phyloP scores from a whole-genome alignment of 2,329 filamentous ascomycete genomes.

The Fusarium setosum region DNA sequence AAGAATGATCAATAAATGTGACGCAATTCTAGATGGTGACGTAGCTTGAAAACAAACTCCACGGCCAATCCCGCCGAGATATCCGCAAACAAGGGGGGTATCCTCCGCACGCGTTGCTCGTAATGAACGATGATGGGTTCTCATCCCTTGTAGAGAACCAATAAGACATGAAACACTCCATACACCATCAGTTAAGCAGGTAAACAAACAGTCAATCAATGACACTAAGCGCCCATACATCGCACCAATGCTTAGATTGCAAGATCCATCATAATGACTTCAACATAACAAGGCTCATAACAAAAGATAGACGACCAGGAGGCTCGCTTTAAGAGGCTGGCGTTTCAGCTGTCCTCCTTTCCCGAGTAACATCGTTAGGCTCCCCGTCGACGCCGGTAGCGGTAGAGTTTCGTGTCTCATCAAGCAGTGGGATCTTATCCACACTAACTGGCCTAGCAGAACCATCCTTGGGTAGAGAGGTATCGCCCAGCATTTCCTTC shows the following conservation, averaged over 20 bases:
- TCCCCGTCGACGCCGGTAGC: slow-evolving; percentile 58
- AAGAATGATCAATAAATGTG: background rate
- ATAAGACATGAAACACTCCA: background rate
- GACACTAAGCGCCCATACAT: background rate
- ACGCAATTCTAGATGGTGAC: background rate
- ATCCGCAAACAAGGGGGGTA: background rate
- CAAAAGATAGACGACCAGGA: background rate
- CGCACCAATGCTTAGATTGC: background rate
- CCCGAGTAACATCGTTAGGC: slow-evolving; percentile 58
- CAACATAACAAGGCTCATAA: background rate
- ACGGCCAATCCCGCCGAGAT: background rate
- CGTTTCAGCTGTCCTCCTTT: slow-evolving; percentile 54
- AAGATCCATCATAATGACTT: background rate
- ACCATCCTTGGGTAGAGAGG: slow-evolving; percentile 27
- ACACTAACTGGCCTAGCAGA: slow-evolving; percentile 49
- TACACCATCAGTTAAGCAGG: background rate
- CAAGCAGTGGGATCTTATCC: slow-evolving; percentile 69
- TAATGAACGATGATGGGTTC: slow-evolving; percentile 6
- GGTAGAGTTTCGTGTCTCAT: slow-evolving; percentile 51
- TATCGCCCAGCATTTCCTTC: slow-evolving; percentile 25
- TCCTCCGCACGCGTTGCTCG: background rate
- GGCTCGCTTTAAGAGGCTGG: background rate
- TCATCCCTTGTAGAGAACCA: background rate
- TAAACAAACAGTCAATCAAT: background rate
- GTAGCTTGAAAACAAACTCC: background rate